Conservation (phyloP, 2,329 filamentous ascomycete genomes). For the Alternaria ethzedia region DNA sequence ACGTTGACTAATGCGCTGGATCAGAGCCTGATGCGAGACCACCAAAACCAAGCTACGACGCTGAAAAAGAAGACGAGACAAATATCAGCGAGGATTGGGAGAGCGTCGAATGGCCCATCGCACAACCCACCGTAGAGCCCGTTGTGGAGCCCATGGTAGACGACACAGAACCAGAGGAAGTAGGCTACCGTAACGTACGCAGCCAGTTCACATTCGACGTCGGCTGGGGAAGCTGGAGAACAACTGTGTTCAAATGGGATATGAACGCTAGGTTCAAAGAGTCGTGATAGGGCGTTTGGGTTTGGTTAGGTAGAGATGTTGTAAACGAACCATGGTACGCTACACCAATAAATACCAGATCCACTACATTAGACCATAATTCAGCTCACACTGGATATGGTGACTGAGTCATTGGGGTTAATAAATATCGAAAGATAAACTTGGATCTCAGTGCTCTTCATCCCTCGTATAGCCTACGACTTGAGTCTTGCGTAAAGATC, state of each 20-base stretch:
- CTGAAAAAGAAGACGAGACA: background rate
- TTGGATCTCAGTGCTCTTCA: too few species aligned
- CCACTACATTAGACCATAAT: background rate
- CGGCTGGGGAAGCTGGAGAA: background rate
- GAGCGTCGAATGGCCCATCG: background rate
- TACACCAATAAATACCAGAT: background rate
- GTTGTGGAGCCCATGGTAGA: background rate
- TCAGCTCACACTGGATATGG: background rate
- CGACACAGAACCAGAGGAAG: background rate
- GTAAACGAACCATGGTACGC: background rate
- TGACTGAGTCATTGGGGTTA: background rate
- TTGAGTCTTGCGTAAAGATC: too few species aligned
- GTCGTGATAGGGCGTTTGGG: background rate
- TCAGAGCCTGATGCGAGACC: background rate
- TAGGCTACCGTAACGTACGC: background rate
- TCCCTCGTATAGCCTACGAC: too few species aligned
- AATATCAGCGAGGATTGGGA: background rate
- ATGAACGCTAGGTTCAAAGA: background rate
- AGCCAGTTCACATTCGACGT: background rate
- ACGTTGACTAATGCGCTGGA: rapidly evolving
- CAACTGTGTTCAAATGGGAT: background rate
- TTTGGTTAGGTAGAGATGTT: background rate
- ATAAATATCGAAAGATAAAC: background rate
- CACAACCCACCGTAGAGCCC: background rate
- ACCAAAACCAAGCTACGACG: background rate